A percentile compares a stretch with the other conserved stretches of the same genome.
Conservation (phyloP, 345 rosid species). For the Salix exigua region DNA sequence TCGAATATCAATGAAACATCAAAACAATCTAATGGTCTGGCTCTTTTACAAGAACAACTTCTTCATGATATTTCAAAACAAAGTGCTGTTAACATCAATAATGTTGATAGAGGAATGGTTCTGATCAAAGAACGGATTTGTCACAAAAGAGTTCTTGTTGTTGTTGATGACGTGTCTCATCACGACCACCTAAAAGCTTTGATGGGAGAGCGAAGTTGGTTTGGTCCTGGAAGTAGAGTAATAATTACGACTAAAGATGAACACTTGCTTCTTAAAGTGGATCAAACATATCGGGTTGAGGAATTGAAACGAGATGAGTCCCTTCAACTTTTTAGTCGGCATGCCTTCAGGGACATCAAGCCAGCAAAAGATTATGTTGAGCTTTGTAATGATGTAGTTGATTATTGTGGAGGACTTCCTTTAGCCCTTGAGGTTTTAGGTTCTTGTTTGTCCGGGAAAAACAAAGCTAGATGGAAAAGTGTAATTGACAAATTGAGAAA, state of each 20-base stretch:
- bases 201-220: slow-evolving; percentile 1
- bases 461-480: background rate
- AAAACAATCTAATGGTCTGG: background rate
- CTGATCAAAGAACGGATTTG: background rate
- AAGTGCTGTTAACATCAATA: background rate
- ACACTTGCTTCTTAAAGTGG: background rate
- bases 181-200: background rate
- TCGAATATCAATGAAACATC: background rate
- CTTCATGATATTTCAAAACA: background rate
- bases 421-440: slow-evolving; percentile 14
- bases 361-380: background rate
- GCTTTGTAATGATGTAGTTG: background rate
- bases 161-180: slow-evolving; percentile 14
- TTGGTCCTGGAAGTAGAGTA: slow-evolving; percentile 5
- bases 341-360: slow-evolving; percentile 6
- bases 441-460: background rate
- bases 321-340: slow-evolving; percentile 9
- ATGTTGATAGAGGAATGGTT: slow-evolving; percentile 5
- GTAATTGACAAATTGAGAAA: background rate
- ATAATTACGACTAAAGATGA: slow-evolving; percentile 6
- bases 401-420: slow-evolving; percentile 5
- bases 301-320: background rate
- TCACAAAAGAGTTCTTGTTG: slow-evolving; percentile 6
- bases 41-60: background rate
- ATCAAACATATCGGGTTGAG: background rate